Evolutionary conservation across 352 stramenopile genomes (phyloP), one percentile per base, ranked within the genome.

Genomic region (Phytophthora fragariae): DNA sequence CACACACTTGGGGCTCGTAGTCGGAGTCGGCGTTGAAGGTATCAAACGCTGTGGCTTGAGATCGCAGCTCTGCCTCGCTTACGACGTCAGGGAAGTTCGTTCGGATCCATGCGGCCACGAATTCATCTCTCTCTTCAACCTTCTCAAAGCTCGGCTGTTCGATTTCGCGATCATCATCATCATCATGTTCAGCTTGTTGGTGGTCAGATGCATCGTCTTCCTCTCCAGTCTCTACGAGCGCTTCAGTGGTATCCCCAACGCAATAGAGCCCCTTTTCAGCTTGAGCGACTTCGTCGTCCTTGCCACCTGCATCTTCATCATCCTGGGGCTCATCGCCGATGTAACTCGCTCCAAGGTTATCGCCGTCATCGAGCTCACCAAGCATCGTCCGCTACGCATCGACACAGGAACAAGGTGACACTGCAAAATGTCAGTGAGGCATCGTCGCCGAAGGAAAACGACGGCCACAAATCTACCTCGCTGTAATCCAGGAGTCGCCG

Each of bases 101-200:
- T 47, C 54, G 66, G 46, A 89, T 79, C 81, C 81, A 89, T 4
- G 21, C 19, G 19, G 77, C 62, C 15, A 88, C 57, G 59, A 74
- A 77, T 2, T 41, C 63, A 7, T 54, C 33, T 19, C 10, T 31
- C 17, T 5, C 8, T 41, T 24, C 31, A 5, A 4, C 10, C 9
- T 59, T 54, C 2, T 50, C n/a, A 1, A 41, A 19, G 3, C 75
- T 6, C 3, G 52, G 7, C n/a, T 65, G 64, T 2, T 60, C 46
- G 27, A 15, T 15, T 6, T 33, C 31, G 33, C 19, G 17, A 10
- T 46, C 41, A 10, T 17, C 17, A 21, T 53, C 14, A n/a, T 27
- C 24, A 29, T 57, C 33, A 10, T 57, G 33, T 17, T 56, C 37
- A 47, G 59, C 3, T 17, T 44, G 11, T 14, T 60, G 31, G 31